These are phyloP conservation scores for Gracilaria domingensis DNA, from an alignment of 23 red algal genomes.

Conservation along the genomic window DNA sequence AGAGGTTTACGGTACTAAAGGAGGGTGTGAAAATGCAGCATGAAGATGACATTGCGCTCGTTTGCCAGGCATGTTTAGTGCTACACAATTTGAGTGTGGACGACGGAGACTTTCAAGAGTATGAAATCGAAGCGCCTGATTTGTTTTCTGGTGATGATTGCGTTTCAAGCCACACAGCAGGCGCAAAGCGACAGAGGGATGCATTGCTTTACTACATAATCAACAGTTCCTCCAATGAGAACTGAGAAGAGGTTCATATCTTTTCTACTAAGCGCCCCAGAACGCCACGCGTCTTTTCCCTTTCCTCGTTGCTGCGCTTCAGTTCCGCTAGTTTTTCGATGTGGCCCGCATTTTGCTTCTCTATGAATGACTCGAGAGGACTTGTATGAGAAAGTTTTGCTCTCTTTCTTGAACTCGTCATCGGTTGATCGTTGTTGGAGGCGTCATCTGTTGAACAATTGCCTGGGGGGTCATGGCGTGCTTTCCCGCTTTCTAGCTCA, in stretches of 20 bases:
- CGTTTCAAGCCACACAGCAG: background rate
- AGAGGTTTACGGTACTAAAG: conserved; percentile 27
- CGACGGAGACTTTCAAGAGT: conserved; percentile 9
- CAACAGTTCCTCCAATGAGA: no score
- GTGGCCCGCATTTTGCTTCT: background rate
- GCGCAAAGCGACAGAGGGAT: conserved; percentile 5
- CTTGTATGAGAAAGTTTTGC: background rate
- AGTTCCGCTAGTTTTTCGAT: background rate
- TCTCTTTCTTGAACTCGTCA: background rate
- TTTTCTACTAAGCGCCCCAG: background rate
- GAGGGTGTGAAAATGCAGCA: background rate
- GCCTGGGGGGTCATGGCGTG: conserved; percentile 16
- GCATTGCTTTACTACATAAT: conserved; percentile 18
- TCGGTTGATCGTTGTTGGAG: no score
- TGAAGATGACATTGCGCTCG: conserved; percentile 25
- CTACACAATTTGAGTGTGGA: conserved; percentile 42
- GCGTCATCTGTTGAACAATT: background rate
- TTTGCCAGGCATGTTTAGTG: conserved; percentile 1
- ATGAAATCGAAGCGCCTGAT: no score
- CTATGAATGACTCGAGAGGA: background rate
- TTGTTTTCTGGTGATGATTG: background rate
- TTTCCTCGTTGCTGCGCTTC: background rate
- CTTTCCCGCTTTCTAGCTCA: conserved; percentile 34
- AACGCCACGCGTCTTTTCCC: background rate
- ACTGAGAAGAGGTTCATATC: background rate